Evolutionary conservation across 1,139 yeast species (phyloP), one percentile per base, ranked within the genome.

Genomic region (Sugiyamaella japonica): DNA sequence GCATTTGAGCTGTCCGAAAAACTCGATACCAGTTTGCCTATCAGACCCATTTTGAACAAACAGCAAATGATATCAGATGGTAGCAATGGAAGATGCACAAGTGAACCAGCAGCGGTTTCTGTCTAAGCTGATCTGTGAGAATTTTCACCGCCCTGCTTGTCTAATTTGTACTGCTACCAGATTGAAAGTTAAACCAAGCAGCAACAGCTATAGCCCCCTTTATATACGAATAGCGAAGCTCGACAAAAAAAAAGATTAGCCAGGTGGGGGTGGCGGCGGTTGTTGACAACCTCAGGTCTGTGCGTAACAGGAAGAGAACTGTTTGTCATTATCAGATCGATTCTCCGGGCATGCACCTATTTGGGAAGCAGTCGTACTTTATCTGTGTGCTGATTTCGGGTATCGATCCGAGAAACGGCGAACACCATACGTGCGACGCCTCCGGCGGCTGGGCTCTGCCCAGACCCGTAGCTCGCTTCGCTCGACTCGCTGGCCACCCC

Each of bases 11-110:
- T 15, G 23, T 31, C 38, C 8, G 17, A 15, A 9, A 50, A 36
- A 23, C 47, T 28, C 1, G 58, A 47, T 20, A 52, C 37, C 17
- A 56, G 3, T 37, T 50, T 56, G 12, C 53, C 53, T 15, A 56
- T 38, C 42, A 56, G 17, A 13, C 56, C 58, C 56, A 56, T 52
- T 8, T 13, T 46, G 34, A 29, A 7, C 3, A 29, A 12, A 29
- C 3, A 12, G n/a, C 34, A 29, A 28, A 28, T n/a, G n/a, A n/a
- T n/a, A n/a, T n/a, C n/a, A n/a, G n/a, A n/a, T n/a, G n/a, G n/a
- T n/a, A n/a, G n/a, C 6, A 20, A 20, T 20, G 25, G 25, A 20
- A 20, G n/a, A n/a, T n/a, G n/a, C n/a, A n/a, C n/a, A n/a, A n/a
- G n/a, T n/a, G n/a, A n/a, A n/a, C 25, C 25, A 20, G 25, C 25